A percentile compares a stretch with the other conserved stretches of the same genome.
Evolutionary conservation across 2,329 filamentous ascomycete species (phyloP).

Genomic region (Aspergillus versicolor): DNA sequence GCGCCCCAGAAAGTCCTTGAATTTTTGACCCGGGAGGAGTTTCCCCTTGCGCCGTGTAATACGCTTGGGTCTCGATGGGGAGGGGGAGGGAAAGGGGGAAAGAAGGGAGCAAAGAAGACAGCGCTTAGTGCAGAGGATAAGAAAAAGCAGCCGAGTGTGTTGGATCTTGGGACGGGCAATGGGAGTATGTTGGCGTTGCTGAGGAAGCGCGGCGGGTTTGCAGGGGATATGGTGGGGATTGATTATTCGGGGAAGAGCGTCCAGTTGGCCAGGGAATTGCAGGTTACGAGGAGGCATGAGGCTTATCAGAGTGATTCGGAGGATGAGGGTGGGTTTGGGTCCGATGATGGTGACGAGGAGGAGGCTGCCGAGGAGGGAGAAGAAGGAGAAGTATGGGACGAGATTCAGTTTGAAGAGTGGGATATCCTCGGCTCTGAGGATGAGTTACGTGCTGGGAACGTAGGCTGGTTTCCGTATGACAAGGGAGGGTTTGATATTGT

Average conservation of each 20-base stretch:
- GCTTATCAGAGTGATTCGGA: constrained; percentile 34
- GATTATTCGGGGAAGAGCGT: constrained; percentile 82
- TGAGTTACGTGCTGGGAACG: constrained; percentile 28
- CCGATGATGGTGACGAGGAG: constrained; percentile 46
- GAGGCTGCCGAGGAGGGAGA: constrained; percentile 30
- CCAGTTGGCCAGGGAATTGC: constrained; percentile 68
- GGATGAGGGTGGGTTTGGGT: constrained; percentile 30
- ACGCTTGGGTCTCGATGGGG: constrained; percentile 21
- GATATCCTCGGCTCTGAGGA: constrained; percentile 55
- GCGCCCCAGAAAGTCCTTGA: constrained; percentile 77
- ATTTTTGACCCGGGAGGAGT: constrained; percentile 58
- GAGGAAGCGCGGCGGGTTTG: constrained; percentile 63
- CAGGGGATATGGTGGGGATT: constrained; percentile 73
- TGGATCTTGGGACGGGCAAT: constrained; percentile 94
- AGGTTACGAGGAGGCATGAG: constrained; percentile 34
- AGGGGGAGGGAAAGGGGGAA: background rate
- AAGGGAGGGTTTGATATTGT: constrained; percentile 76
- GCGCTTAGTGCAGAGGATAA: constrained; percentile 5
- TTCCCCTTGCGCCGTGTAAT: constrained; percentile 44
- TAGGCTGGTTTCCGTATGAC: constrained; percentile 42
- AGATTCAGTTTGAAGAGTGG: constrained; percentile 60
- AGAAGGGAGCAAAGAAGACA: background rate
- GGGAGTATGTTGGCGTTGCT: constrained; percentile 87
- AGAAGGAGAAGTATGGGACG: constrained; percentile 9
- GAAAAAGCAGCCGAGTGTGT: constrained; percentile 47